phyloP scores from a whole-genome alignment of 352 stramenopile species.

The Phytophthora sojae region DNA sequence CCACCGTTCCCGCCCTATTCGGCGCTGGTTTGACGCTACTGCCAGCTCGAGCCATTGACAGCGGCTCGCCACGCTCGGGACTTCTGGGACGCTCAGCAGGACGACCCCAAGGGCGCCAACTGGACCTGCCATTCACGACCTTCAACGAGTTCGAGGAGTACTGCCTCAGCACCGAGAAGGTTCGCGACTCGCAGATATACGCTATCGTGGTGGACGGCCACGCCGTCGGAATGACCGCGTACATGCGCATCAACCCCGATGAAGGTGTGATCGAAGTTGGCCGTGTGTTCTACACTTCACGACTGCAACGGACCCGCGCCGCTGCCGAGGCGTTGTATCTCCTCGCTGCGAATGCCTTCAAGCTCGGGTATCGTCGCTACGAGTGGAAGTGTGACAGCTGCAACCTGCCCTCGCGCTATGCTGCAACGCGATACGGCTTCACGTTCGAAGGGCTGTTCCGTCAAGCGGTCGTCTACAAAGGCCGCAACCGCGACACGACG shows the following conservation, averaged over 20 bases:
- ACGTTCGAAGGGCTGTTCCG: constrained; percentile 27
- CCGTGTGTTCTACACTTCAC: constrained; percentile 13
- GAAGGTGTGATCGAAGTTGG: constrained; percentile 23
- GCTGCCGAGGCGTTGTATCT: constrained; percentile 25
- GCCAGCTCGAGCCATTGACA: constrained; percentile 18
- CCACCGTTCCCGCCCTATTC: constrained; percentile 12
- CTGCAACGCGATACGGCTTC: constrained; percentile 18
- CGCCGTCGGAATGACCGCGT: constrained; percentile 10
- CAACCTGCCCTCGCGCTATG: constrained; percentile 14
- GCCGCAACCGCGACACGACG: constrained; percentile 17
- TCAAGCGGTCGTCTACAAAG: constrained; percentile 22
- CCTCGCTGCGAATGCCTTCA: constrained; percentile 16
- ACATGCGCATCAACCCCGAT: constrained; percentile 20
- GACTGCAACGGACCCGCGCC: constrained; percentile 13
- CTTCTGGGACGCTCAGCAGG: constrained; percentile 13
- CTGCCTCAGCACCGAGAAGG: not conserved
- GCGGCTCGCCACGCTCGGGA: constrained; percentile 12
- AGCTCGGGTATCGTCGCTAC: constrained; percentile 24
- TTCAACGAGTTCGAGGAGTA: constrained; percentile 22
- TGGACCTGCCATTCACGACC: constrained; percentile 25
- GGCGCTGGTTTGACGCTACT: constrained; percentile 16
- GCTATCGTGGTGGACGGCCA: constrained; percentile 24
- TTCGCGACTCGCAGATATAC: constrained; percentile 20
- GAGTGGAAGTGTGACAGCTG: constrained; percentile 29
- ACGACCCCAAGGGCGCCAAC: constrained; percentile 11